Base-by-base conservation (phyloP, 2,329 filamentous ascomycete species). In the Sporothrix humicola region DNA sequence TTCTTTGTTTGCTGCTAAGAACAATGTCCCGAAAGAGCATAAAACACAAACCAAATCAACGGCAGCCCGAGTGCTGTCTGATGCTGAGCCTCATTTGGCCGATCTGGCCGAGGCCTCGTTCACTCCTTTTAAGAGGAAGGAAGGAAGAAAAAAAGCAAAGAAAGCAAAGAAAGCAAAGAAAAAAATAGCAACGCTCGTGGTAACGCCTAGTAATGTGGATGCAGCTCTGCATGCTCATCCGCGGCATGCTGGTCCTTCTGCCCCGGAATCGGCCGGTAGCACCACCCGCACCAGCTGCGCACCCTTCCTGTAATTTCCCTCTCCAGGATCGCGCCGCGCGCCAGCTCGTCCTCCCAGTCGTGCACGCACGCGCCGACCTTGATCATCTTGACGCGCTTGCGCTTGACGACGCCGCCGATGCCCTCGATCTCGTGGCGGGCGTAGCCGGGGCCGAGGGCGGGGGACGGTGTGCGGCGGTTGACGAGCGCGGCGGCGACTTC, bases 261-360 rank as follows among this genome's bases (percentile, higher is more conserved):
- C 1, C 90, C 86, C 0, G 90, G 90, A 71, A 97, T 89, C 2
- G 94, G 90, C 75, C 94, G 86, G 81, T 87, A 89, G 81, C 95
- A 98, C 95, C 95, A 98, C 0, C 92, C 93, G 81, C 95, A 98
- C 93, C 94, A 97, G 79, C 92, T 94, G 75, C 95, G 87, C 73
- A 90, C 85, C 68, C 83, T 82, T 0, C 93, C 93, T 15, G 85
- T 85, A 72, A 91, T 87, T 82, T 98, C 95, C 31, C 91, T 84
- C 17, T 86, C 86, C 37, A 98, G 84, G 77, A 92, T 91, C 73
- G 87, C 86, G 4, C 89, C 89, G 8, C 87, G 86, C 50, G 87
- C 87, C 73, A 88, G 87, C 82, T 97, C 93, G 79, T 95, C 93
- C 76, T 93, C 92, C 83, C 91, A 94, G 80, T 97, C 93, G 75